Percentiles rank a stretch among this genome's conserved stretches.
phyloP scores from a whole-genome alignment of 164 flowering plant genomes.

The Platanus orientalis region DNA sequence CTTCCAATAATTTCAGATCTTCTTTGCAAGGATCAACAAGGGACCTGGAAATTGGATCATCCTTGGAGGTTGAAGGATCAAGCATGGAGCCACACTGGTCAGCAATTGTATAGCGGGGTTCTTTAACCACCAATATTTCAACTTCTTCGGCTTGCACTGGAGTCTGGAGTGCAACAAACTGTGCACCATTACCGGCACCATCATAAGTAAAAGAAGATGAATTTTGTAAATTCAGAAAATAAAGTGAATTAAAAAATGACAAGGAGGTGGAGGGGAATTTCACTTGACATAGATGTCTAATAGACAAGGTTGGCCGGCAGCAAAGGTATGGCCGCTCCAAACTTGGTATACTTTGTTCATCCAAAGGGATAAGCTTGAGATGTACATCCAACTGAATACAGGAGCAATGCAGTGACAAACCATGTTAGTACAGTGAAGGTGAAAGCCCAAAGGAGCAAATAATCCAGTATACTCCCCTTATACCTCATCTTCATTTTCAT shows the following conservation, averaged over 20 bases:
- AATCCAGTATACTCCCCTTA: not conserved
- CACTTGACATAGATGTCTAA: conserved; percentile 60
- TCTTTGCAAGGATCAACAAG: conserved; percentile 28
- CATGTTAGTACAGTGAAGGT: conserved; percentile 6
- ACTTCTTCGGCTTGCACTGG: conserved; percentile 42
- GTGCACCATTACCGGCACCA: conserved; percentile 5
- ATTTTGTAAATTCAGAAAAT: conserved; percentile 31
- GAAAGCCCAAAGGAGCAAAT: conserved; percentile 4
- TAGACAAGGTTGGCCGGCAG: conserved; percentile 59
- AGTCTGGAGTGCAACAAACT: conserved; percentile 65
- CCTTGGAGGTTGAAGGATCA: conserved; percentile 20
- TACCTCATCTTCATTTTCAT: conserved; percentile 43
- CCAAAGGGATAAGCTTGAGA: conserved; percentile 48
- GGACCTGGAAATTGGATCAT: conserved; percentile 9
- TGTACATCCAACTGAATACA: conserved; percentile 38
- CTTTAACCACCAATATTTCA: conserved; percentile 48
- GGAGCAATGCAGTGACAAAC: conserved; percentile 7
- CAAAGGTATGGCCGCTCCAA: conserved; percentile 64
- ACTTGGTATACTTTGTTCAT: conserved; percentile 48
- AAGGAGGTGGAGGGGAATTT: conserved; percentile 13
- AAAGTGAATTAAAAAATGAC: conserved; percentile 9
- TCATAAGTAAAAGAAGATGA: conserved; percentile 23
- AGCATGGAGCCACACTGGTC: conserved; percentile 7
- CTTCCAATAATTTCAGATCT: conserved; percentile 37
- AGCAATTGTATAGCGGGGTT: conserved; percentile 8